Evolutionary conservation across 2,329 filamentous ascomycete genomes (phyloP).

Genomic region (Aureobasidium musti): DNA sequence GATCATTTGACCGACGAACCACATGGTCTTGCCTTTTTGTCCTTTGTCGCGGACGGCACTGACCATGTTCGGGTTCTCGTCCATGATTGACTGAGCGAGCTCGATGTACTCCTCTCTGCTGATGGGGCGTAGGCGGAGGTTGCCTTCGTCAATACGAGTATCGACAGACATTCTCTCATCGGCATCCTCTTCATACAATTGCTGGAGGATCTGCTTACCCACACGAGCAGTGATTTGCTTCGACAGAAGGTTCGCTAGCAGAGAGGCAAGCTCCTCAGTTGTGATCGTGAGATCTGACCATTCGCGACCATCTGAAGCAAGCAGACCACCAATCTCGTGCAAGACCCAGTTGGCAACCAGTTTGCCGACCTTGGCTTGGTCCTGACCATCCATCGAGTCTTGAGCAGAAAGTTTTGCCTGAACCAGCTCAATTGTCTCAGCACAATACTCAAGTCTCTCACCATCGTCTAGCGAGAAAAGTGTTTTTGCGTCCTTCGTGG

Average conservation of each 20-base stretch:
- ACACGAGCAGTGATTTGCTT: conserved; percentile 56
- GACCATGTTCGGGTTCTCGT: conserved; percentile 59
- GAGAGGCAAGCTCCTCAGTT: conserved; percentile 46
- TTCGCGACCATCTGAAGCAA: conserved; percentile 43
- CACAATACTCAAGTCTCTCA: conserved; percentile 78
- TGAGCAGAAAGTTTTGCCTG: conserved; percentile 28
- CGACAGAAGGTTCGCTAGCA: conserved; percentile 46
- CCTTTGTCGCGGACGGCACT: conserved; percentile 60
- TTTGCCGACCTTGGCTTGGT: conserved; percentile 47
- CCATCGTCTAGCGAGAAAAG: conserved; percentile 77
- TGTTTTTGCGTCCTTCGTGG: conserved; percentile 78
- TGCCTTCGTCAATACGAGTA: conserved; percentile 59
- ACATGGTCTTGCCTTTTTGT: conserved; percentile 66
- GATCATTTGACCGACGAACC: conserved; percentile 70
- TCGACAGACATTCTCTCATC: conserved; percentile 46
- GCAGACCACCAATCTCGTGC: conserved; percentile 54
- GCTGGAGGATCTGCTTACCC: conserved; percentile 61
- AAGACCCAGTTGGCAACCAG: conserved; percentile 62
- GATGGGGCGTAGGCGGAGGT: conserved; percentile 57
- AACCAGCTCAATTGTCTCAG: conserved; percentile 61
- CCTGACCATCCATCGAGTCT: background rate
- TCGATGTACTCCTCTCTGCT: conserved; percentile 57
- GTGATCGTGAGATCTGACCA: conserved; percentile 49
- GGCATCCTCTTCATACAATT: conserved; percentile 54
- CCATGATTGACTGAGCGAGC: conserved; percentile 57